Evolutionary conservation across 1,284 basidiomycete genomes (phyloP), one percentile per base, ranked within the genome.

Genomic region (Trichosporon sp.): DNA sequence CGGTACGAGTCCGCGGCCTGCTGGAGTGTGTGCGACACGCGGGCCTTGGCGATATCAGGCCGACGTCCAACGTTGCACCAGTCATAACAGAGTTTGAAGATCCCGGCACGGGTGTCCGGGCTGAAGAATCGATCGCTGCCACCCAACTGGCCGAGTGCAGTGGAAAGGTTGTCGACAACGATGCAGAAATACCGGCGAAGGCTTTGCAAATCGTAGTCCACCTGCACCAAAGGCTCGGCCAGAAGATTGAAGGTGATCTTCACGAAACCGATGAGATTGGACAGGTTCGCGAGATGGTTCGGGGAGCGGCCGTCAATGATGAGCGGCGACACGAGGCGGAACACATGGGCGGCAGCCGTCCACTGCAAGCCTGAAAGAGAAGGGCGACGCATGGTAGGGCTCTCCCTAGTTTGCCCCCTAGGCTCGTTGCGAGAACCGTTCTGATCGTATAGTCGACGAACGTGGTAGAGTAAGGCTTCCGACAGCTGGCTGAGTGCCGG

Each of bases 101-200:
- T 85, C 8, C 89, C 87, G 8, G 94, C 85, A 75, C 93, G 89
- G 82, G 90, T 89, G 67, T 92, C 88, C 8, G 87, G 85, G 3
- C 91, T 89, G 66, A 93, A 89, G 79, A 92, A 92, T 1, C 89
- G 86, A 68, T 93, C 92, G 1, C 89, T 89, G 70, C 91, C 88
- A 68, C 83, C 89, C 31, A 92, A 83, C 53, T 87, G 87, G 5
- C 89, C 88, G 18, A 93, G 83, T 13, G 88, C 90, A 71, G 93
- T 90, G 73, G 95, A 94, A 7, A 97, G 86, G 66, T 90, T 88
- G 80, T 95, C 92, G 2, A 96, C 88, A 0, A 92, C 89, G 23
- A 92, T 91, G 76, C 93, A 96, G 80, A 97, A 96, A 79, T 91
- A 95, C 21, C 93, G 89, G 7, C 95, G 89, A 15, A 97, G 85